phyloP scores from a whole-genome alignment of 768 basidiomycete genomes.

The Pulveroboletus sp. region DNA sequence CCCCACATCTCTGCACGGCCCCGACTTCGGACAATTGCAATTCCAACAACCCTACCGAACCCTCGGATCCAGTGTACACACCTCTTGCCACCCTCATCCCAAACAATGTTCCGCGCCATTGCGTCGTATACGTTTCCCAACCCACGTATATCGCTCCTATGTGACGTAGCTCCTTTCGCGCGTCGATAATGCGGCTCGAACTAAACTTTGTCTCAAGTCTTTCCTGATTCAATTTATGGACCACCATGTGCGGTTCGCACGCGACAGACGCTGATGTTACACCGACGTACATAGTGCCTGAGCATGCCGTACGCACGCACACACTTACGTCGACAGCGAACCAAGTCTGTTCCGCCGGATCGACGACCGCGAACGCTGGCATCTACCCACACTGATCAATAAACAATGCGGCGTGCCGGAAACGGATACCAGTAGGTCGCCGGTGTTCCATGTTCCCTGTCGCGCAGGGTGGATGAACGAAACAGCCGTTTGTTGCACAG shows the following conservation, averaged over 20 bases:
- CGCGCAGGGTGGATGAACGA: slow-evolving; percentile 3
- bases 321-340: background rate
- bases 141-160: background rate
- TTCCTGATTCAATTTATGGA: background rate
- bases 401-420: background rate
- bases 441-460: background rate
- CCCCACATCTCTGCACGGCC: slow-evolving; percentile 23
- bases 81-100: background rate
- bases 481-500: background rate
- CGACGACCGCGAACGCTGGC: background rate
- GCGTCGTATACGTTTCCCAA: no score
- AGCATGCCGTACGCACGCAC: background rate
- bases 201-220: background rate
- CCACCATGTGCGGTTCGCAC: background rate
- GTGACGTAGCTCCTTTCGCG: background rate
- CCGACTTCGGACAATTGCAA: slow-evolving; percentile 13
- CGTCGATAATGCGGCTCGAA: background rate
- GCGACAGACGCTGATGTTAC: background rate
- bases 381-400: background rate
- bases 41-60: slow-evolving; percentile 4
- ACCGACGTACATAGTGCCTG: background rate
- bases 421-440: background rate
- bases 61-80: background rate
- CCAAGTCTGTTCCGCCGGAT: background rate
- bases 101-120: background rate